Conservation (phyloP, 306 rosid genomes). For the Nissolia schottii region DNA sequence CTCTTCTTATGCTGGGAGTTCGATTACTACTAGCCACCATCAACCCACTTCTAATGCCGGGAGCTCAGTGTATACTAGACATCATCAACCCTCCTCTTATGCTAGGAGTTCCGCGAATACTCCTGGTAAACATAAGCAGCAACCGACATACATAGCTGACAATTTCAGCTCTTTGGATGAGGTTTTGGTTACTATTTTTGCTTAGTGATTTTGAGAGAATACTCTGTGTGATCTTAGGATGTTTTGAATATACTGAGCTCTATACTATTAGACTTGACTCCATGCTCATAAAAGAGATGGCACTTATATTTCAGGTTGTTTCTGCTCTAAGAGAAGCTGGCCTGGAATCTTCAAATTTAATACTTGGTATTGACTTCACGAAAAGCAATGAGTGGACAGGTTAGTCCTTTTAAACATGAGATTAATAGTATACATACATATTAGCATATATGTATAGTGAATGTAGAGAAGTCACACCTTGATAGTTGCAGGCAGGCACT, state of each 20-base stretch:
- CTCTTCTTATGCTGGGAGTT: slow-evolving; percentile 37
- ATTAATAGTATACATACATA: neutral
- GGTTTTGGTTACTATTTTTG: slow-evolving; percentile 40
- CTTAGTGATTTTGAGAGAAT: slow-evolving; percentile 11
- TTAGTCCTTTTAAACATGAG: slow-evolving; percentile 24
- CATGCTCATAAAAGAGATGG: slow-evolving; percentile 8
- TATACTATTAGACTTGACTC: neutral
- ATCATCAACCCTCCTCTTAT: slow-evolving; percentile 6
- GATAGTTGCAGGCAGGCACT: slow-evolving; percentile 58
- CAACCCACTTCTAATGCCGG: slow-evolving; percentile 11
- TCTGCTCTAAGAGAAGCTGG: slow-evolving; percentile 90
- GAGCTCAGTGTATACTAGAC: slow-evolving; percentile 22
- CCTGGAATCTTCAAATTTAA: slow-evolving; percentile 89
- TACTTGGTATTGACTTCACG: slow-evolving; percentile 91
- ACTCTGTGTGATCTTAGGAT: neutral
- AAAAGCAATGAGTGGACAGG: slow-evolving; percentile 99
- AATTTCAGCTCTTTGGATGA: slow-evolving; percentile 77
- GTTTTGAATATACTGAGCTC: neutral
- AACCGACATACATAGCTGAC: slow-evolving; percentile 53
- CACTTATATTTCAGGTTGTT: slow-evolving; percentile 59
- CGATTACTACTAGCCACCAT: slow-evolving; percentile 24
- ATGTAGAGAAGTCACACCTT: slow-evolving; percentile 14
- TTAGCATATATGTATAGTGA: neutral
- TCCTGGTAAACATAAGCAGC: slow-evolving; percentile 17
- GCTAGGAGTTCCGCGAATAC: slow-evolving; percentile 8